Base-by-base conservation (phyloP, 495 filamentous ascomycete species). In the Amorphotheca resinae region DNA sequence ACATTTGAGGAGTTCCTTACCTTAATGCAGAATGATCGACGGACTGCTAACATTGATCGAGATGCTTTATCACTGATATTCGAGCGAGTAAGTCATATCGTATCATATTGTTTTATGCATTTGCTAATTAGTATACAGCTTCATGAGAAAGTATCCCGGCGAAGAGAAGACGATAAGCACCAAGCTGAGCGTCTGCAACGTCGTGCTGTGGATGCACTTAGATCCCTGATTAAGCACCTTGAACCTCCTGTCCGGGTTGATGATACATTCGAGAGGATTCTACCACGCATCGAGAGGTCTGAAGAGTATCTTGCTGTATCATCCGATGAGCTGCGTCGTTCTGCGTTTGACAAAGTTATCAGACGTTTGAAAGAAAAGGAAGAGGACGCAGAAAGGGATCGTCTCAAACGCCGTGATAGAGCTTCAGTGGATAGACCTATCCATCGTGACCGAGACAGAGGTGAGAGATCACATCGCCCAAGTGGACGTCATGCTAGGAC, bases 281-380 rank as follows among this genome's bases (percentile, higher is more conserved):
- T 77, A 40, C 70, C 79, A 25, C 76, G 84, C 22, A 69, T 99
- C 20, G 79, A 85, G 49, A 80, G 81, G 42, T 74, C 73, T 22
- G 76, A 87, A 9, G 91, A 95, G 57, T 99, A 81, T 63, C 74
- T 79, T 45, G 82, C 79, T 15, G 68, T 96, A 20, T 71, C 82
- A 39, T 74, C 80, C 8, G 91, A 96, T 17, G 85, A 93, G 22
- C 66, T 82, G 26, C 83, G 88, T 36, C 75, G 78, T 21, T 68
- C 73, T 42, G 93, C 87, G 9, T 96, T 95, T 56, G 93, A 95
- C 22, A 99, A 96, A 62, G 72, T 86, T 52, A 78, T 95, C 45
- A 82, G 86, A 30, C 86, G 91, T 40, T 64, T 95, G 4, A 82
- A 80, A 53, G 91, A 96, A 56, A 87, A 88, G 58, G 84, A 93